Evolutionary conservation across 2,329 filamentous ascomycete genomes (phyloP).

Genomic region (Monosporascus sp.): DNA sequence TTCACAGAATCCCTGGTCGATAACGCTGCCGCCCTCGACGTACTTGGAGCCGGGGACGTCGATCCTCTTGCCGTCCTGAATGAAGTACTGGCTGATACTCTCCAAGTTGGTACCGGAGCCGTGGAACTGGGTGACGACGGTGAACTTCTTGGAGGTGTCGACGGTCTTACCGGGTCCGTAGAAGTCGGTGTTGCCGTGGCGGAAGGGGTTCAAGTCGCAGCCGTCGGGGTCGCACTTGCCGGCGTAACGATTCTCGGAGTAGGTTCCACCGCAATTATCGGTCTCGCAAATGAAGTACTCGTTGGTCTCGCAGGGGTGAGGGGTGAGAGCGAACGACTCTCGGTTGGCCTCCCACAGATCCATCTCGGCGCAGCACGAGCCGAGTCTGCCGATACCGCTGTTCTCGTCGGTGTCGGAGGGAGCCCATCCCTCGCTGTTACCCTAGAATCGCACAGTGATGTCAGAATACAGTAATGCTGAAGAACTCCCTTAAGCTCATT

Average conservation of each 20-base stretch:
- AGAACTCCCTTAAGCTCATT: not conserved
- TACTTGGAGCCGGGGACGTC: conserved; percentile 32
- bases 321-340: conserved; percentile 52
- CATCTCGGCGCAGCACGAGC: conserved; percentile 54
- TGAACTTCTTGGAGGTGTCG: conserved; percentile 50
- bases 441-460: conserved; percentile 12
- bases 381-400: conserved; percentile 40
- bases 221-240: conserved; percentile 58
- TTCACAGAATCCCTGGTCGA: conserved; percentile 50
- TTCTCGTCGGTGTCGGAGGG: conserved; percentile 41
- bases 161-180: conserved; percentile 51
- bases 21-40: conserved; percentile 22
- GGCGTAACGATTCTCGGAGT: conserved; percentile 42
- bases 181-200: conserved; percentile 53
- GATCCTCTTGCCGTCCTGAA: conserved; percentile 49
- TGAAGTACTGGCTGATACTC: conserved; percentile 51
- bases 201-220: conserved; percentile 60
- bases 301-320: conserved; percentile 48
- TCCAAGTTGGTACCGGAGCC: conserved; percentile 40
- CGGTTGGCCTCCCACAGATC: conserved; percentile 57
- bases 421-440: conserved; percentile 41
- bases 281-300: conserved; percentile 41
- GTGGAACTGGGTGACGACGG: conserved; percentile 55
- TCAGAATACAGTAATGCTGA: not conserved
- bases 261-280: conserved; percentile 40